Evolutionary conservation across 768 basidiomycete genomes (phyloP), one percentile per base, ranked within the genome.

Genomic region (Dendrothele bispora): DNA sequence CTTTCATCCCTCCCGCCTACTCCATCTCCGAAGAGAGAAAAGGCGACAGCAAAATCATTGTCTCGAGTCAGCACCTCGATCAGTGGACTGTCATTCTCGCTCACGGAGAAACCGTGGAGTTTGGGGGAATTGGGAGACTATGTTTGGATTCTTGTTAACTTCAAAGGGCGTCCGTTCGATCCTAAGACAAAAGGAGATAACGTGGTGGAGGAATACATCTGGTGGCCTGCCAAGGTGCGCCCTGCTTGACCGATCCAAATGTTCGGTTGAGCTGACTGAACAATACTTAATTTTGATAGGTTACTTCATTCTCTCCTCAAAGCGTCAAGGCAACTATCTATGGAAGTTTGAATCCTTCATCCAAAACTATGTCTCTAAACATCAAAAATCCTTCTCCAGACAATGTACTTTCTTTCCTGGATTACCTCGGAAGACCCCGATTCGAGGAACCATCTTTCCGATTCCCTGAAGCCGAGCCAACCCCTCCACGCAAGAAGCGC

Each of bases 151-250:
- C 66, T 78, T 1, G 59, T 85, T 44, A 69, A 80, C 42, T 63
- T 66, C 15, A 58, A 53, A 5, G 72, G 70, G 59, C 75, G 14
- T 66, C 62, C 7, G 64, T 69, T 30, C 63, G 58, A n/a, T 20
- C 22, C 17, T 56, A 57, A 18, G 54, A 25, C 41, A 57, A 5
- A 41, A 52, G 63, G 18, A 39, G 57, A 18, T 56, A 60, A 28
- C 59, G 58, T 25, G 60, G 57, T 2, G 61, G 50, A 11, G 21
- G 64, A 65, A 25, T 53, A 61, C 48, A 62, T 80, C 30, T 89
- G 87, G 87, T 89, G 87, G 87, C 87, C 87, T 18, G 84, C 73
- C 24, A 74, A 76, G 70, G 87, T 87, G 56, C 54, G 70, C 64
- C 5, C 10, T n/a, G n/a, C n/a, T n/a, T n/a, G n/a, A n/a, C 24